These are phyloP conservation scores for Knufia petricola DNA, from an alignment of 2,329 filamentous ascomycete species.

Conservation along the genomic window DNA sequence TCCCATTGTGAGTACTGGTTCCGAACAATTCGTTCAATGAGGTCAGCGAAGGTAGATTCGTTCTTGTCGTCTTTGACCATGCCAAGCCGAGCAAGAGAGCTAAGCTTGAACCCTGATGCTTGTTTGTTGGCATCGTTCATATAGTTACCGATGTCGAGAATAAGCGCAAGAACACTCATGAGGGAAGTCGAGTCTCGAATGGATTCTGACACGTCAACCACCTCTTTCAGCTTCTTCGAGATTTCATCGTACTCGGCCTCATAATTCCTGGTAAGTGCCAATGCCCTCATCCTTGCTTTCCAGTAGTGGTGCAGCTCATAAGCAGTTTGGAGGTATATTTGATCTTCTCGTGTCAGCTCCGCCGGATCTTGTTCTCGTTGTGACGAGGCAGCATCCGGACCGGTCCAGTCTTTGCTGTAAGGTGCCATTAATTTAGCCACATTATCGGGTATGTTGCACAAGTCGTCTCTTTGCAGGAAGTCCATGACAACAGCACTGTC, in stretches of 20 bases:
- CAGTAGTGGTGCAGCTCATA: slow-evolving; percentile 96
- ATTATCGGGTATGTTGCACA: slow-evolving; percentile 88
- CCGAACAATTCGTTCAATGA: slow-evolving; percentile 91
- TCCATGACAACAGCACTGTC: slow-evolving; percentile 93
- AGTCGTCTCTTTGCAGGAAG: slow-evolving; percentile 83
- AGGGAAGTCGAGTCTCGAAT: slow-evolving; percentile 82
- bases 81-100: slow-evolving; percentile 78
- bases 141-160: slow-evolving; percentile 97
- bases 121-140: slow-evolving; percentile 99
- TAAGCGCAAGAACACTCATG: slow-evolving; percentile 92
- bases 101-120: slow-evolving; percentile 93
- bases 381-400: slow-evolving; percentile 67
- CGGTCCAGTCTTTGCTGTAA: slow-evolving; percentile 94
- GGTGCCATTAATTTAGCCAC: slow-evolving; percentile 83
- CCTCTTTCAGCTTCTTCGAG: slow-evolving; percentile 69
- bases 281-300: slow-evolving; percentile 92
- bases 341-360: slow-evolving; percentile 88
- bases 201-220: slow-evolving; percentile 81
- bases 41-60: slow-evolving; percentile 86
- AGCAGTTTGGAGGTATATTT: slow-evolving; percentile 86
- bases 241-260: slow-evolving; percentile 90
- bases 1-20: slow-evolving; percentile 97
- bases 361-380: slow-evolving; percentile 73
- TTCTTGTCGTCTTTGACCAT: slow-evolving; percentile 99
- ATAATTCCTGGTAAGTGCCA: slow-evolving; percentile 72